Evolutionary conservation across 2,329 filamentous ascomycete genomes (phyloP).

Genomic region (Venturia pyrina): DNA sequence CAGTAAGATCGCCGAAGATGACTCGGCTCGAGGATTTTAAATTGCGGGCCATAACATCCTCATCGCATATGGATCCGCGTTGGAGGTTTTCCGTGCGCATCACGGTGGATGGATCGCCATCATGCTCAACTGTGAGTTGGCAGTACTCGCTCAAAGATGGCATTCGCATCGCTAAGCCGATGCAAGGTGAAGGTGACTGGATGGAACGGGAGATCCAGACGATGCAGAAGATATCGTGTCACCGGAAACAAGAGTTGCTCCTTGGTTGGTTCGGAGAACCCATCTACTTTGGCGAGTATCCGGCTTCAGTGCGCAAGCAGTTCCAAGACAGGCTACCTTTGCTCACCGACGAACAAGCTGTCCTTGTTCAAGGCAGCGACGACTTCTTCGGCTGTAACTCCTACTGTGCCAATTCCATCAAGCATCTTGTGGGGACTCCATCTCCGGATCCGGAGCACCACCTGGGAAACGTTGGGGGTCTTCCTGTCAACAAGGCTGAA

Average conservation of each 20-base stretch:
- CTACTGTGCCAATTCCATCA: constrained; percentile 83
- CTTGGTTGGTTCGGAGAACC: constrained; percentile 86
- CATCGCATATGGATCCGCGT: constrained; percentile 68
- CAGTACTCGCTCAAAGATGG: background rate
- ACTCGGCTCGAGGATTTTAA: constrained; percentile 72
- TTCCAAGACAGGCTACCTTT: constrained; percentile 66
- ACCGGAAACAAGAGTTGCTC: constrained; percentile 77
- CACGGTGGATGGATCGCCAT: constrained; percentile 74
- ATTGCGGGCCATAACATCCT: constrained; percentile 72
- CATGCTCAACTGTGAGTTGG: constrained; percentile 61
- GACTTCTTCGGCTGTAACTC: constrained; percentile 95
- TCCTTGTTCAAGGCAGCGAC: constrained; percentile 73
- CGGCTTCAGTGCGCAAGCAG: constrained; percentile 72
- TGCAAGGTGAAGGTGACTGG: constrained; percentile 59
- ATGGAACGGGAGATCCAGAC: constrained; percentile 69
- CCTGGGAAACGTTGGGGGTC: constrained; percentile 66
- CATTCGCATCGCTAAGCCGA: background rate
- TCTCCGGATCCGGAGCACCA: constrained; percentile 48
- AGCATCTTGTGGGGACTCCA: constrained; percentile 54
- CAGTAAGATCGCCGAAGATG: constrained; percentile 57
- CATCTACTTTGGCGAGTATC: constrained; percentile 76
- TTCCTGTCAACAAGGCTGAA: constrained; percentile 61
- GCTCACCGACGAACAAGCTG: constrained; percentile 62
- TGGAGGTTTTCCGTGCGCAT: constrained; percentile 68
- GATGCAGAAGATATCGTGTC: constrained; percentile 64